These are phyloP conservation scores for Viridothelium virens DNA, from an alignment of 495 filamentous ascomycete species.

Conservation along the genomic window DNA sequence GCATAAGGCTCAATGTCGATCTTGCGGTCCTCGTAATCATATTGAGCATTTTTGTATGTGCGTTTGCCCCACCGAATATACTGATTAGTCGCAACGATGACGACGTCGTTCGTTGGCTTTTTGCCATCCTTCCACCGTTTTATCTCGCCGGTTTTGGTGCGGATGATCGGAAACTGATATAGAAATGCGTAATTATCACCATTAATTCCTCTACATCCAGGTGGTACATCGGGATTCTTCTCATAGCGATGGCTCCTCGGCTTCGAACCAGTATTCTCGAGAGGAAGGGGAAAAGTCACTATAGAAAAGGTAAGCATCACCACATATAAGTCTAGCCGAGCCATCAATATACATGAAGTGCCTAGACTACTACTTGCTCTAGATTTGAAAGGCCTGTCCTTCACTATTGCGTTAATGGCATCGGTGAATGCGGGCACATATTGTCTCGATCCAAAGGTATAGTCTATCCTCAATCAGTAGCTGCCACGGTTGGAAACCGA, in stretches of 20 bases:
- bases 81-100: not conserved
- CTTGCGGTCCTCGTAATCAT: not conserved
- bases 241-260: not conserved
- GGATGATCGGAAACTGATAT: not conserved
- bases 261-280: not conserved
- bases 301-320: not conserved
- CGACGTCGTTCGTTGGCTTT: not conserved
- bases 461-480: not conserved
- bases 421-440: not conserved
- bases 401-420: not conserved
- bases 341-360: not conserved
- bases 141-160: not conserved
- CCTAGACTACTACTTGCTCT: not conserved
- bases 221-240: not conserved
- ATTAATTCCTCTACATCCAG: not conserved
- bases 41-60: not conserved
- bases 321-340: not conserved
- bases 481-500: not conserved
- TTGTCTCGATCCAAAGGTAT: not conserved
- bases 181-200: not conserved
- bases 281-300: not conserved
- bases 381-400: not conserved
- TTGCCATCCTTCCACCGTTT: not conserved
- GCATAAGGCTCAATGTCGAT: not conserved
- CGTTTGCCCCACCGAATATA: not conserved